Conservation (phyloP, 139 green algal genomes). For the Gonium pectorale region DNA sequence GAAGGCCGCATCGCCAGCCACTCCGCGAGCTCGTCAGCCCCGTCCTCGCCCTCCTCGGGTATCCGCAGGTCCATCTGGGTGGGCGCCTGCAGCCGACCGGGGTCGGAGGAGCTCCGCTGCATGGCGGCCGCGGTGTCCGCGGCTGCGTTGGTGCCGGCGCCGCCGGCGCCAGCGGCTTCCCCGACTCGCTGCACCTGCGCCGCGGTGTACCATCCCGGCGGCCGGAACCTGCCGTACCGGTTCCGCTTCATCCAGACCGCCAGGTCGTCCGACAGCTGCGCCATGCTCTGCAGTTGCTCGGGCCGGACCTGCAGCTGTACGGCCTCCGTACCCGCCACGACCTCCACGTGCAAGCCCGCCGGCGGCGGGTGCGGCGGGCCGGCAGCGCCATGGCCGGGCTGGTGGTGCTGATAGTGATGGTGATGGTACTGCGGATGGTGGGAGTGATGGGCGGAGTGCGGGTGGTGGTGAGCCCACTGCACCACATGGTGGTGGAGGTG, state of each 20-base stretch:
- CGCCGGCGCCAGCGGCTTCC: not conserved
- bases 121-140: not conserved
- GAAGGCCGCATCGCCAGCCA: too few relatives aligned
- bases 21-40: too few relatives aligned
- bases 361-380: too few relatives aligned
- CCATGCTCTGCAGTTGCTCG: slow-evolving; percentile 46
- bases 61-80: not conserved
- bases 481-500: too few relatives aligned
- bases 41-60: too few relatives aligned
- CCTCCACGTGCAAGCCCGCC: slow-evolving; percentile 46
- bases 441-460: not conserved
- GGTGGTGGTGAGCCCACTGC: not conserved
- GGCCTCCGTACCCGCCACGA: slow-evolving; percentile 48
- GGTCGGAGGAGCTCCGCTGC: not conserved
- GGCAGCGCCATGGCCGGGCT: too few relatives aligned
- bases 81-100: not conserved
- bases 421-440: not conserved
- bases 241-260: slow-evolving; percentile 58
- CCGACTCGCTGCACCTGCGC: slow-evolving; percentile 24
- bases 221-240: slow-evolving; percentile 64
- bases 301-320: slow-evolving; percentile 58
- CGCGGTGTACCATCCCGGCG: slow-evolving; percentile 61
- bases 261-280: slow-evolving; percentile 58
- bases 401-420: not conserved
- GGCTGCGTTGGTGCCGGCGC: not conserved